Percentiles rank a stretch among this genome's conserved stretches.
Evolutionary conservation across 345 rosid species (phyloP).

Genomic region (Sapria himalayana): DNA sequence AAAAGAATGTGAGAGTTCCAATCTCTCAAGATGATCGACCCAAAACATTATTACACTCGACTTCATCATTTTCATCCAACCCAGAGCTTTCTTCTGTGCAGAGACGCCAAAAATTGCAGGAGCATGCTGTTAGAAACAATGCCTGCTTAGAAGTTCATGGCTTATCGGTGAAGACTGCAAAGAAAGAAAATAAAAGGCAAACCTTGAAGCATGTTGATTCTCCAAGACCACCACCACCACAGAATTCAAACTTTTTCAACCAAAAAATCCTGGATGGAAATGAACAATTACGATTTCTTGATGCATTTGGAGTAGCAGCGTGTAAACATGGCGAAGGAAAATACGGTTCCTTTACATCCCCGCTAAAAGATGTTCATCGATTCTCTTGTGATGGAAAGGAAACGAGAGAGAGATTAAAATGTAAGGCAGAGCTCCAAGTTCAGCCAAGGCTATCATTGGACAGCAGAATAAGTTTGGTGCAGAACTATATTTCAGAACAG

Average conservation of each 20-base stretch:
- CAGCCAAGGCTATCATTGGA: slow-evolving; percentile 76
- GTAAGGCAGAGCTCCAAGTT: slow-evolving; percentile 46
- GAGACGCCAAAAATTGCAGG: slow-evolving; percentile 19
- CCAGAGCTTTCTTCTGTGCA: slow-evolving; percentile 17
- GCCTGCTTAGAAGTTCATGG: slow-evolving; percentile 40
- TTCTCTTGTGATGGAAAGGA: slow-evolving; percentile 77
- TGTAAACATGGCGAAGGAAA: slow-evolving; percentile 15
- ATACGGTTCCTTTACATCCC: slow-evolving; percentile 14
- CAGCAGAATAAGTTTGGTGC: slow-evolving; percentile 38
- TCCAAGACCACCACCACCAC: slow-evolving; percentile 46
- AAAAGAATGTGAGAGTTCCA: slow-evolving; percentile 34
- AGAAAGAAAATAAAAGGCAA: slow-evolving; percentile 15
- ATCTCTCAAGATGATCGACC: slow-evolving; percentile 69
- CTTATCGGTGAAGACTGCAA: slow-evolving; percentile 16
- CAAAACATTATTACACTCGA: slow-evolving; percentile 40
- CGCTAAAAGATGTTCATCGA: slow-evolving; percentile 43
- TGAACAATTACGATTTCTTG: slow-evolving; percentile 24
- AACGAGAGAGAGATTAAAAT: slow-evolving; percentile 25
- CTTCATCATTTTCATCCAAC: slow-evolving; percentile 60
- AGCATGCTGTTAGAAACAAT: slow-evolving; percentile 36
- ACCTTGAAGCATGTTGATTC: slow-evolving; percentile 40
- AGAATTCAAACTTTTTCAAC: slow-evolving; percentile 22
- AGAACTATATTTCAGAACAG: slow-evolving; percentile 17
- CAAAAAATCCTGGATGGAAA: slow-evolving; percentile 19
- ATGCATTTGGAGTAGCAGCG: slow-evolving; percentile 16